Evolutionary conservation across 306 rosid genomes (phyloP), one percentile per base, ranked within the genome.

Genomic region (Ammopiptanthus mongolicus): DNA sequence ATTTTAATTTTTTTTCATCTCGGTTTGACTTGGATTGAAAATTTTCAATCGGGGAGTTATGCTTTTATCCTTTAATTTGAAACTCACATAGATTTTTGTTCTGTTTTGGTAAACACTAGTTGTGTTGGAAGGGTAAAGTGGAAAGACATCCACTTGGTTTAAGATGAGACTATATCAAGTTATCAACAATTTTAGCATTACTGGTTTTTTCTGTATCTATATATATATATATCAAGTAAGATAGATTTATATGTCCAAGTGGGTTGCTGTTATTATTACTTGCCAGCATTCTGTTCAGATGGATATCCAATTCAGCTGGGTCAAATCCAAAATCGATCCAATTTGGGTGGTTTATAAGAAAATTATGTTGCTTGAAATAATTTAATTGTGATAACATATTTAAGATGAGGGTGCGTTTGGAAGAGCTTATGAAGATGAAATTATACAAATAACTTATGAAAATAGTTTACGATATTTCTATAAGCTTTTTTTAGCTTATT

Each of bases 11-110:
- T 53, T 53, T 51, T 41, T 18, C 33, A 6, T 68, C 12, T 69
- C 29, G 47, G 63, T 68, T 71, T 77, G 22, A 69, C 55, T 60
- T 65, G 58, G 50, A 55, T 53, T 75, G 5, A 59, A 74, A 53
- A 3, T 12, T 42, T 62, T 59, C n/a, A 47, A 23, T 39, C 1
- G 2, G 60, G 8, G 28, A 12, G n/a, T 80, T 73, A 29, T 41
- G 58, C 6, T 14, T 21, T 48, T 60, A 41, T 55, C 22, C 44
- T 25, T 39, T 69, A 51, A 56, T 60, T 68, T 60, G 12, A 53
- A 62, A 17, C 46, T 75, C 5, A 50, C 7, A 4, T 62, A 8
- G 17, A 1, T 13, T 21, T 60, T 25, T 34, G 25, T 68, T 75
- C 2, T 69, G 67, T 39, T 46, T 64, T 69, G 5, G 34, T 37